phyloP scores from a whole-genome alignment of 2,329 filamentous ascomycete species.

The Grosmannia penicillata region DNA sequence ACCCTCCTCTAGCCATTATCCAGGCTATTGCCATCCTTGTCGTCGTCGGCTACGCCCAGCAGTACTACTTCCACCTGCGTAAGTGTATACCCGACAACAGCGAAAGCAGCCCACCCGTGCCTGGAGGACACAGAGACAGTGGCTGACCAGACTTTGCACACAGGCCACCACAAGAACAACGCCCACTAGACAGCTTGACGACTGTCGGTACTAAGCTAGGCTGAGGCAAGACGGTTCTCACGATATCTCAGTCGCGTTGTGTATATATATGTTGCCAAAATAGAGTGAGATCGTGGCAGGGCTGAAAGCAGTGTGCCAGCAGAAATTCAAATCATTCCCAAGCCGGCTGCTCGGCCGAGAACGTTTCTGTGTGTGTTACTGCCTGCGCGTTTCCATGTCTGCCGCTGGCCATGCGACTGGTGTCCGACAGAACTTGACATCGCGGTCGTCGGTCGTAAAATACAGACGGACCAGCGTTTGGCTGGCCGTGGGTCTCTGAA shows the following conservation, averaged over 20 bases:
- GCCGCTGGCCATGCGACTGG: neutral
- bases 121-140: too few species aligned
- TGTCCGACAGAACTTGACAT: too few species aligned
- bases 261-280: conserved; percentile 22
- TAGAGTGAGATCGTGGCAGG: conserved; percentile 19
- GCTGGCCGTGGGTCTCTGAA: too few species aligned
- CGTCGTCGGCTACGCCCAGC: conserved; percentile 80
- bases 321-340: conserved; percentile 15
- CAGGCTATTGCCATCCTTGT: conserved; percentile 71
- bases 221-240: conserved; percentile 2
- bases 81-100: conserved; percentile 29
- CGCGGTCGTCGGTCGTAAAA: neutral
- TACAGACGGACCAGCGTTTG: neutral
- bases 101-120: neutral
- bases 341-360: too few species aligned
- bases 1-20: conserved; percentile 53
- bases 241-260: conserved; percentile 12
- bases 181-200: conserved; percentile 57
- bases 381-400: neutral
- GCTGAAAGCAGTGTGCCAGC: neutral
- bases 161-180: conserved; percentile 99
- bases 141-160: neutral
- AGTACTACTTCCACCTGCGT: conserved; percentile 99
- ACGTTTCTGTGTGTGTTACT: too few species aligned
- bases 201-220: conserved; percentile 5